Evolutionary conservation across 139 green algal genomes (phyloP), one percentile per base, ranked within the genome.

Genomic region (Haematococcus lacustris): DNA sequence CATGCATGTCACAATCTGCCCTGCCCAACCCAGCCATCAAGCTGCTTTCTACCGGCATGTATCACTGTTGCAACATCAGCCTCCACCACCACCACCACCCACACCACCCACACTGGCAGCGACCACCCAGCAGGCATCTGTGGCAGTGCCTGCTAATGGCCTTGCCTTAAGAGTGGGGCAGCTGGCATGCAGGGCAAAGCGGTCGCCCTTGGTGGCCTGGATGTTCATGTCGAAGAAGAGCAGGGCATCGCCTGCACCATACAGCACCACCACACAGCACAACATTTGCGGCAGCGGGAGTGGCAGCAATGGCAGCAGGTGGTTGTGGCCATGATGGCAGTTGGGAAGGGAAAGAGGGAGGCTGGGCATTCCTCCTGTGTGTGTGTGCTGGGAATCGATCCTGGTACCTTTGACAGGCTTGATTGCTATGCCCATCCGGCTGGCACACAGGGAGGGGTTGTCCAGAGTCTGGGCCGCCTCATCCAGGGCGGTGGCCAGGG

Each of bases 161-260:
- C 70, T 71, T 2, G 23, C 77, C 72, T 80, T 81, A 51, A 79
- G 39, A 26, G 80, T 85, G 9, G 82, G 80, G 68, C 82, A 88
- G 70, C 76, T 80, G 5, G 81, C 81, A 65, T 87, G 84, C 65
- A 89, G 78, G 7, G 75, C 71, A 28, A 68, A 70, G 25, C 83
- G 64, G 74, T 86, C 76, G 13, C 82, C 80, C 41, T 57, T 62
- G 1, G 7, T n/a, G 0, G 81, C 84, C 50, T 74, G 37, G 9
- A 74, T 38, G 53, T 88, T 73, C 76, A 88, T 87, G 74, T 89
- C 78, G 62, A 82, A 89, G 70, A 92, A 92, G 59, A 90, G 68
- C 40, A 90, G 77, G 13, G 85, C 83, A 37, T 88, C 79, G 3
- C 87, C 83, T 68, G 53, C 21, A 21, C 13, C n/a, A n/a, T n/a